These are phyloP conservation scores for Datura wrightii DNA, from an alignment of 257 asterid species.

Conservation along the genomic window DNA sequence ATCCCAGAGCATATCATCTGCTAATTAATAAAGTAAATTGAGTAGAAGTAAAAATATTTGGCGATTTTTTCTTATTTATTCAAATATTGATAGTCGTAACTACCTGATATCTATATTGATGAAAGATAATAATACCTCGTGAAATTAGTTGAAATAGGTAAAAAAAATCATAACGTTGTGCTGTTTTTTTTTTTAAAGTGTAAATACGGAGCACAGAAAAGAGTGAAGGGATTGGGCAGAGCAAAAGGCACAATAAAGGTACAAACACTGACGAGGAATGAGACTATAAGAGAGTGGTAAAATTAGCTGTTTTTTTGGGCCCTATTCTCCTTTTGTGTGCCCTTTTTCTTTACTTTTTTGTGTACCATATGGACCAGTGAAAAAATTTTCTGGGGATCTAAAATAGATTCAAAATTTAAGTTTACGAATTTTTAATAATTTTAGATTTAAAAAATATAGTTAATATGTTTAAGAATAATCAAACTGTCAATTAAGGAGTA, in stretches of 20 bases:
- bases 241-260: conserved; percentile 30
- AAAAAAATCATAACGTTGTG: no score
- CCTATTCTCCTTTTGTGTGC: not conserved
- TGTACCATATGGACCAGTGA: not conserved
- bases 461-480: no score
- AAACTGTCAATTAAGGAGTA: no score
- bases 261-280: conserved; percentile 34
- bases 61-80: not conserved
- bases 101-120: not conserved
- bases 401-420: not conserved
- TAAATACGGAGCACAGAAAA: no score
- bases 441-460: no score
- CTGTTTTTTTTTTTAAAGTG: no score
- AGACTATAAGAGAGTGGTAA: not conserved
- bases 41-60: not conserved
- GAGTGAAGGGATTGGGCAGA: conserved; percentile 17
- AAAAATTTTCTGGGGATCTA: not conserved
- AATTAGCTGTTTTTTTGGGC: conserved; percentile 43
- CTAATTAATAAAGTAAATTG: not conserved
- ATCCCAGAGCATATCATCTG: no score
- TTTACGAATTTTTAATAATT: no score
- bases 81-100: rapidly evolving
- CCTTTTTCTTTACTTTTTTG: conserved; percentile 22
- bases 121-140: not conserved
- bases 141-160: not conserved